Percentiles rank a stretch among this genome's conserved stretches.
Evolutionary conservation across 163 green algal species (phyloP).

Genomic region (Chlorella variabilis): DNA sequence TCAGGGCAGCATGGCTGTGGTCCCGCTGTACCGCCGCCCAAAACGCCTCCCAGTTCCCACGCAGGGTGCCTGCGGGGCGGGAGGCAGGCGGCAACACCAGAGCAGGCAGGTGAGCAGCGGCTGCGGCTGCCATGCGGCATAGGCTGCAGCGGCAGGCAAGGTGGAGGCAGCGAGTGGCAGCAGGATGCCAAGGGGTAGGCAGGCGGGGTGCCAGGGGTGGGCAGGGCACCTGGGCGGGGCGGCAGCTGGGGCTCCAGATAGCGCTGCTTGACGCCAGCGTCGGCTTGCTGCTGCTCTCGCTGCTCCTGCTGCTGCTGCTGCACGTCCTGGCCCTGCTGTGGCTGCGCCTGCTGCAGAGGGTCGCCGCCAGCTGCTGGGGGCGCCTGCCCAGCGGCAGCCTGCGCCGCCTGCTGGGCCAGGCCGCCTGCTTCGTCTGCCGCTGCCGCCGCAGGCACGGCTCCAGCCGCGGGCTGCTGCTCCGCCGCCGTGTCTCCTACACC

Average conservation of each 20-base stretch:
- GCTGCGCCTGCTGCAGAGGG: too few relatives aligned
- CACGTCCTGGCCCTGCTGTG: too few relatives aligned
- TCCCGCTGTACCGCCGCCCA: conserved; percentile 72
- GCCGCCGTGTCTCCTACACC: too few relatives aligned
- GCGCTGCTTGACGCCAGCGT: background rate
- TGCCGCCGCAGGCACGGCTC: background rate
- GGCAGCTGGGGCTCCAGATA: conserved; percentile 6
- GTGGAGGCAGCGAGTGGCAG: too few relatives aligned
- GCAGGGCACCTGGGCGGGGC: background rate
- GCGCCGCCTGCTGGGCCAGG: background rate
- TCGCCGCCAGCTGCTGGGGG: background rate
- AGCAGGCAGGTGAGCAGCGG: too few relatives aligned
- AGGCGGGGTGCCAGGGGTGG: background rate
- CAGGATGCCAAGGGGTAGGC: too few relatives aligned
- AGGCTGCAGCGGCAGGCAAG: too few relatives aligned
- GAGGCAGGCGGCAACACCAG: background rate
- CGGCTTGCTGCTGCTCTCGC: background rate
- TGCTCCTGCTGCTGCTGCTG: conserved; percentile 13
- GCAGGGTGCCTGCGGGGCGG: conserved; percentile 48
- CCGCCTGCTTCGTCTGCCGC: background rate
- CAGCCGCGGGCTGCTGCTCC: background rate
- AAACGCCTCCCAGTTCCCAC: conserved; percentile 84
- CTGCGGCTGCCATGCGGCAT: too few relatives aligned
- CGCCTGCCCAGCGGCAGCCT: background rate
- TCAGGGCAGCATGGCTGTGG: conserved; percentile 83